Conservation (phyloP, 2,329 filamentous ascomycete genomes). For the Fusarium protoensiforme region DNA sequence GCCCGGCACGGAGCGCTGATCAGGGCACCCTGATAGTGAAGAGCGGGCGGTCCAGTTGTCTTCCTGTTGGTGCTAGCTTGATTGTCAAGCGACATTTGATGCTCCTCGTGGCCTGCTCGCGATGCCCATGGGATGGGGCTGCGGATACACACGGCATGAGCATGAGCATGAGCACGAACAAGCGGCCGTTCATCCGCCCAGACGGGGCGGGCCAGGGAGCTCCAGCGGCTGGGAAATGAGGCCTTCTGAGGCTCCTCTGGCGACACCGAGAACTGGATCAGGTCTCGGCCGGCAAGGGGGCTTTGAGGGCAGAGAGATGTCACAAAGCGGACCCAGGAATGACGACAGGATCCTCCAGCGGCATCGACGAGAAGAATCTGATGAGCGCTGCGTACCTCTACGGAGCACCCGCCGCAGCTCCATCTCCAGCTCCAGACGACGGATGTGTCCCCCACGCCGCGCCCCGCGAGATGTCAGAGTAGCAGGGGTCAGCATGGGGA, state of each 20-base stretch:
- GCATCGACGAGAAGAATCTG: slow-evolving; percentile 3
- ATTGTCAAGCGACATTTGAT: slow-evolving; percentile 5
- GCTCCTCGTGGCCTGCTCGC: neutral
- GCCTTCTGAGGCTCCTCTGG: slow-evolving; percentile 28
- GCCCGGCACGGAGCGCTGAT: slow-evolving; percentile 8
- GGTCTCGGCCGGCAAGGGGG: slow-evolving; percentile 1
- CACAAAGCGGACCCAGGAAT: slow-evolving; percentile 25
- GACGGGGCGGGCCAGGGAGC: slow-evolving; percentile 4
- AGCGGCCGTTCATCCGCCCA: neutral
- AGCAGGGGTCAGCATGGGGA: slow-evolving; percentile 32
- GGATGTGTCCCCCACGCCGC: slow-evolving; percentile 28
- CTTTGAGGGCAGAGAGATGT: slow-evolving; percentile 8
- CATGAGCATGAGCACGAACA: neutral
- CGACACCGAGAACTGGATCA: slow-evolving; percentile 12
- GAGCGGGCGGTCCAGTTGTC: neutral
- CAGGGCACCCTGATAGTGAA: neutral
- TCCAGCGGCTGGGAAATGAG: slow-evolving; percentile 25
- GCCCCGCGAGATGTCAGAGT: slow-evolving; percentile 33
- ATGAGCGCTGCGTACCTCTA: neutral
- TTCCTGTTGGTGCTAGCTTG: neutral
- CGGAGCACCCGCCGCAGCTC: neutral
- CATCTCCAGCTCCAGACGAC: slow-evolving; percentile 13
- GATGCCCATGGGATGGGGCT: neutral
- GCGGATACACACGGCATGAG: slow-evolving; percentile 8
- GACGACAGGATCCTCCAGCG: slow-evolving; percentile 18